Evolutionary conservation across 768 basidiomycete species (phyloP).

Genomic region (Tephrocybe sp.): DNA sequence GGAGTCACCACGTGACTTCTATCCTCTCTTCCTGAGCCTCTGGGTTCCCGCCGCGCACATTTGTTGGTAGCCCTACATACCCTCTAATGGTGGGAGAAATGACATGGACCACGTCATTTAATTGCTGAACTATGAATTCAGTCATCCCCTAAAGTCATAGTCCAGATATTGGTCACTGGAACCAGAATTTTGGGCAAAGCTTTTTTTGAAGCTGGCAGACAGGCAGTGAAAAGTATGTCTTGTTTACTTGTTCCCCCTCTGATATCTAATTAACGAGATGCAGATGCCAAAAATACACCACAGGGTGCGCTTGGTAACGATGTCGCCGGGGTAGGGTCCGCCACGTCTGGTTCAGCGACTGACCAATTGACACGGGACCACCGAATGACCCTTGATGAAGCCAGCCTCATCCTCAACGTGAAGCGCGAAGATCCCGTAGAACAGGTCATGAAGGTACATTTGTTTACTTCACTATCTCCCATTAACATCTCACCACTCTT

Average conservation of each 20-base stretch:
- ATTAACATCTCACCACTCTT: constrained; percentile 3
- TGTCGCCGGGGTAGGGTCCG: constrained; percentile 71
- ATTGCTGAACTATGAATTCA: constrained; percentile 25
- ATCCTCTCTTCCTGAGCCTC: background rate
- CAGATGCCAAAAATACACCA: constrained; percentile 85
- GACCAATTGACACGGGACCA: constrained; percentile 84
- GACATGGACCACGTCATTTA: background rate
- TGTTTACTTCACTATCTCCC: background rate
- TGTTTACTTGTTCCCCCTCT: background rate
- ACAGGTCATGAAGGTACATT: constrained; percentile 66
- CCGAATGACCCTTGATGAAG: constrained; percentile 95
- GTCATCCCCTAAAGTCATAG: constrained; percentile 78
- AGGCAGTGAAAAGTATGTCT: constrained; percentile 88
- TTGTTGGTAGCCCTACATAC: background rate
- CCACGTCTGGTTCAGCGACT: constrained; percentile 71
- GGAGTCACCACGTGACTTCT: background rate
- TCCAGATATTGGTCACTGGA: constrained; percentile 79
- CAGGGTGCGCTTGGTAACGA: constrained; percentile 68
- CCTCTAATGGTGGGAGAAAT: constrained; percentile 15
- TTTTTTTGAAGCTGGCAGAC: constrained; percentile 83
- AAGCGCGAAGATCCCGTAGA: constrained; percentile 75
- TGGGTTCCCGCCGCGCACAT: background rate
- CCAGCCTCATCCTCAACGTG: constrained; percentile 86
- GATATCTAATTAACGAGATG: background rate
- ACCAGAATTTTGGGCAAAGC: constrained; percentile 89